These are phyloP conservation scores for Ambrosia hybrid DNA, from an alignment of 140 eudicot genomes.

Conservation along the genomic window DNA sequence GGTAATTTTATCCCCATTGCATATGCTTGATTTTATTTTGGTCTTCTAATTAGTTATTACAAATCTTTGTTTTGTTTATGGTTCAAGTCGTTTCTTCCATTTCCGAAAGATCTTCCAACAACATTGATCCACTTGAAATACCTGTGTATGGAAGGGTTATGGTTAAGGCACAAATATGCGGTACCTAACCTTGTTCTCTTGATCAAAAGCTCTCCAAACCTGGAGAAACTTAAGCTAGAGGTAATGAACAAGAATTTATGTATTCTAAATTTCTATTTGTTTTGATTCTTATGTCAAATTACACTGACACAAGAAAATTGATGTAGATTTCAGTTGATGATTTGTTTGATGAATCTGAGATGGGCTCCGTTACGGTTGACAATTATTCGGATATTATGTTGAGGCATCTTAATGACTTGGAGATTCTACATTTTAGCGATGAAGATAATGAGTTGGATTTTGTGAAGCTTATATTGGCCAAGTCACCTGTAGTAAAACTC, in stretches of 20 bases:
- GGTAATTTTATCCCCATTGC: conserved; percentile 6
- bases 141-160: background rate
- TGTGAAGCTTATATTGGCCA: conserved; percentile 26
- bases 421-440: background rate
- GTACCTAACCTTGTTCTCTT: conserved; percentile 14
- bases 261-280: background rate
- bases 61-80: background rate
- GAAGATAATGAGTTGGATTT: conserved; percentile 11
- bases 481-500: conserved; percentile 6
- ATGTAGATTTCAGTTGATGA: background rate
- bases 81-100: background rate
- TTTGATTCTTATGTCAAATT: background rate
- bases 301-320: background rate
- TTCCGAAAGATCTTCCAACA: background rate
- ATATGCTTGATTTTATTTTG: background rate
- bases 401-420: conserved; percentile 11
- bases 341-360: background rate
- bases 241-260: conserved; percentile 6
- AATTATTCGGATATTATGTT: background rate
- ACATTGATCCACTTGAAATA: background rate
- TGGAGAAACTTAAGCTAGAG: conserved; percentile 16
- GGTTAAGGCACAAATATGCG: background rate
- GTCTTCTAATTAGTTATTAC: background rate
- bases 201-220: conserved; percentile 18
- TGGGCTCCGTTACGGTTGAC: background rate